Evolutionary conservation across 1,284 basidiomycete genomes (phyloP), one percentile per base, ranked within the genome.

Genomic region (Cutaneotrichosporon daszewskae): DNA sequence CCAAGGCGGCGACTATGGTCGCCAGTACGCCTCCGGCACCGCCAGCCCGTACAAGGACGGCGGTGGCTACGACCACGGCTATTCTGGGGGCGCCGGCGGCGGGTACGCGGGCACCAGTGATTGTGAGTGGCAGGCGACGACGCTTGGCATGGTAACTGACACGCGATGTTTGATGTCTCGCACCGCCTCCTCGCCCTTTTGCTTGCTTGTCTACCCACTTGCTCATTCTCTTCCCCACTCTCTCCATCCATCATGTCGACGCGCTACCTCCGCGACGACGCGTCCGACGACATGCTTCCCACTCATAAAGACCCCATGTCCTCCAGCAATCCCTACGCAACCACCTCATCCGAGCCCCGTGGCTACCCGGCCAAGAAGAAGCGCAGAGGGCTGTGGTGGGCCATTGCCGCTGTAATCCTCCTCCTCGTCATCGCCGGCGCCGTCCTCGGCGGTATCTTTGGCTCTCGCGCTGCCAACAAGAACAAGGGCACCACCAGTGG

Each of bases 401-500:
- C 48, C 29, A 36, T 69, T 43, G 68, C 60, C 49, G 39, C 59
- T 20, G 39, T 73, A 32, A 40, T 85, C 43, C 63, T 77, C 37
- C 68, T 87, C 51, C 59, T 81, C 45, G 75, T 87, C 56, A 81
- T 89, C 57, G 68, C 81, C 51, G 87, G 74, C 43, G 86, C 82
- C 37, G 84, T 90, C 20, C 72, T 91, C 38, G 88, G 85, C 43
- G 84, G 82, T 61, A 79, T 89, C 25, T 60, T 91, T 28, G 87
- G 85, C 17, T 74, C 74, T 32, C 76, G 79, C 14, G 53, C 59
- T 13, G 39, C 60, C 38, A 64, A 64, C 43, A 71, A 75, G 55
- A 75, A 74, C 74, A 32, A 45, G 55, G 17, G 19, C 13, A 31
- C 20, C 12, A 22, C 23, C 14, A 18, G 28, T 22, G 23, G 19